Percentiles rank a stretch among this genome's conserved stretches.
Evolutionary conservation across 164 flowering plant species (phyloP).

Genomic region (Vitis vinifera): DNA sequence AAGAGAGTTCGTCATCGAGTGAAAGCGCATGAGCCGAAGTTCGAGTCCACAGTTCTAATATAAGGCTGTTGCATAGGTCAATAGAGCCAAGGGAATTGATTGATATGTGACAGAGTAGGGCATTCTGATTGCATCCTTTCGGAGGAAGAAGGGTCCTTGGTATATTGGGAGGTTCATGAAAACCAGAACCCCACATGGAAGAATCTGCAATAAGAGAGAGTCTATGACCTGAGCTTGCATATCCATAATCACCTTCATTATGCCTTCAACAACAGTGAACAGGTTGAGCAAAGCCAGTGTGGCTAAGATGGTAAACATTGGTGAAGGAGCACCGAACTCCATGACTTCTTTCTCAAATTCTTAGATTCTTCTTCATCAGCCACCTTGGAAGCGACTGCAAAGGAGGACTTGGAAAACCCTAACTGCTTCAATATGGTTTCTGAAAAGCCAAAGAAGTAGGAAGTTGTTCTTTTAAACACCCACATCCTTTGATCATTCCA

Average conservation of each 20-base stretch:
- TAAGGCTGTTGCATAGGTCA: not conserved
- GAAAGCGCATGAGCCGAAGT: no score
- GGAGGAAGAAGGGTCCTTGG: conserved; percentile 28
- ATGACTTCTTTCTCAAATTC: conserved; percentile 32
- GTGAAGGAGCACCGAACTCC: conserved; percentile 40
- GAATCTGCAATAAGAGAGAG: conserved; percentile 17
- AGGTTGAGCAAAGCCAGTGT: conserved; percentile 26
- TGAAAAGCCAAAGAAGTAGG: conserved; percentile 25
- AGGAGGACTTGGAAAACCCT: conserved; percentile 23
- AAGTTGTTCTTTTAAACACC: conserved; percentile 21
- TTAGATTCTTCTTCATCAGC: conserved; percentile 25
- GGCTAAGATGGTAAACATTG: conserved; percentile 32
- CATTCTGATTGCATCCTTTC: conserved; percentile 29
- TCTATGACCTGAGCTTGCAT: conserved; percentile 9
- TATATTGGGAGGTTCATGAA: conserved; percentile 26
- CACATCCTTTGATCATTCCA: conserved; percentile 31
- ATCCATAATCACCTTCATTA: conserved; percentile 16
- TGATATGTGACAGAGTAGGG: conserved; percentile 15
- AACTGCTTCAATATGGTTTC: conserved; percentile 18
- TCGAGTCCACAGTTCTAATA: no score
- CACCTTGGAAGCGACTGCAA: conserved; percentile 27
- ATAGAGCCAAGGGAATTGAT: conserved; percentile 18
- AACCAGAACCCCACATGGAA: conserved; percentile 22
- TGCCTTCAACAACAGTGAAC: conserved; percentile 10
- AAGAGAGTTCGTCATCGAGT: no score